Conservation (phyloP, 164 flowering plant species). For the Nymphaea thermarum region DNA sequence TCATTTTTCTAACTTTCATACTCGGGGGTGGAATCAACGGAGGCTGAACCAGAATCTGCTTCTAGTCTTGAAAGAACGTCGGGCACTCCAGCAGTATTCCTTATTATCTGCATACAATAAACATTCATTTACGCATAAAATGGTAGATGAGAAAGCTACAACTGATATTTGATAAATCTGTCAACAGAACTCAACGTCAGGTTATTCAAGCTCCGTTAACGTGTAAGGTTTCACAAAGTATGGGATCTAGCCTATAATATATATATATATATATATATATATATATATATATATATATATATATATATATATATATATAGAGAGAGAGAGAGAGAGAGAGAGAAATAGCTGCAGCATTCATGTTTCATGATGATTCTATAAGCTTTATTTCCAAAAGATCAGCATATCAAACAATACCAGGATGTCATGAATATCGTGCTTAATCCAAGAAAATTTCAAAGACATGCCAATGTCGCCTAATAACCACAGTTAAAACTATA, state of each 20-base stretch:
- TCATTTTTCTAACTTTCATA: conserved; percentile 40
- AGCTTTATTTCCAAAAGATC: background rate
- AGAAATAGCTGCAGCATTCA: too few relatives aligned
- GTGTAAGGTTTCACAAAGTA: background rate
- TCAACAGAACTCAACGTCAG: background rate
- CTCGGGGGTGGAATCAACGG: conserved; percentile 29
- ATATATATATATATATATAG: too few relatives aligned
- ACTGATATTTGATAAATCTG: background rate
- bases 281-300: background rate
- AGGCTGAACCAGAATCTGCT: conserved; percentile 18
- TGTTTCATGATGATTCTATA: background rate
- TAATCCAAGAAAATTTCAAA: background rate
- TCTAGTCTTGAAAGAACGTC: conserved; percentile 81
- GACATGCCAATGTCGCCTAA: too few relatives aligned
- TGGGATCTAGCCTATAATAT: background rate
- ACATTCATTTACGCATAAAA: background rate
- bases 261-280: background rate
- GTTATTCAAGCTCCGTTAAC: background rate
- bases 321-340: too few relatives aligned
- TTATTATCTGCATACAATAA: conserved; percentile 46
- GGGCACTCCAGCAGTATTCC: conserved; percentile 66
- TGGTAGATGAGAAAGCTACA: background rate
- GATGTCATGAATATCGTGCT: background rate
- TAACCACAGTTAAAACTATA: background rate
- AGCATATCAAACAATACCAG: background rate